These are phyloP conservation scores for Davidsoniella virescens DNA, from an alignment of 2,329 filamentous ascomycete species.

Conservation along the genomic window DNA sequence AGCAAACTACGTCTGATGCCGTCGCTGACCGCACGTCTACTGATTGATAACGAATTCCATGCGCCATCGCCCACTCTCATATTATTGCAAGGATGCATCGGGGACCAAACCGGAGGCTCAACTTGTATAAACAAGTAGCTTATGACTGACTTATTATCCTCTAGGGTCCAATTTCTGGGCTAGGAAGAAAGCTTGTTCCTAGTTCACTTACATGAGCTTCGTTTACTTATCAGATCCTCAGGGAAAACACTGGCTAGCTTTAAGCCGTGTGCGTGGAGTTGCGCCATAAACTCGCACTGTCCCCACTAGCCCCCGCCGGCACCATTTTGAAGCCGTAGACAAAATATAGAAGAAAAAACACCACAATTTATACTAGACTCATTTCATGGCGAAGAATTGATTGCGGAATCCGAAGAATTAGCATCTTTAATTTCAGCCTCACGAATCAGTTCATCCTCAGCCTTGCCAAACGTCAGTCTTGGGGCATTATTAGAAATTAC, in stretches of 20 bases:
- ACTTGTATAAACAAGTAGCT: too few species aligned
- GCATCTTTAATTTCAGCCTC: background rate
- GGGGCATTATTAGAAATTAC: background rate
- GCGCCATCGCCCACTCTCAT: too few species aligned
- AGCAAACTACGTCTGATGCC: too few species aligned
- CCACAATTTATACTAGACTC: too few species aligned
- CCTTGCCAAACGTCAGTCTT: background rate
- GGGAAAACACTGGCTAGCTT: background rate
- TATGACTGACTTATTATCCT: background rate
- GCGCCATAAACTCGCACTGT: background rate
- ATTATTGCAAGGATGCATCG: too few species aligned
- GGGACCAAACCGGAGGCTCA: too few species aligned
- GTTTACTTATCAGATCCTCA: background rate
- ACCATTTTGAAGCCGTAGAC: background rate
- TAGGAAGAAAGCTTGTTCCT: too few species aligned
- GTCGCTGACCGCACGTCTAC: background rate
- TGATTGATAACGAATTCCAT: conserved; percentile 1
- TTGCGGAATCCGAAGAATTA: background rate
- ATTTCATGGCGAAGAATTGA: background rate
- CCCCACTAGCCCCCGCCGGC: conserved; percentile 5
- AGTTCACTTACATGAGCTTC: background rate
- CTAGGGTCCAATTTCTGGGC: background rate
- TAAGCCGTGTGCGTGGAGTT: background rate
- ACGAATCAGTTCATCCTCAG: background rate
- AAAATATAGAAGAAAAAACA: too few species aligned